These are phyloP conservation scores for Nidularia pulvinata DNA, from an alignment of 768 basidiomycete genomes.

Conservation along the genomic window DNA sequence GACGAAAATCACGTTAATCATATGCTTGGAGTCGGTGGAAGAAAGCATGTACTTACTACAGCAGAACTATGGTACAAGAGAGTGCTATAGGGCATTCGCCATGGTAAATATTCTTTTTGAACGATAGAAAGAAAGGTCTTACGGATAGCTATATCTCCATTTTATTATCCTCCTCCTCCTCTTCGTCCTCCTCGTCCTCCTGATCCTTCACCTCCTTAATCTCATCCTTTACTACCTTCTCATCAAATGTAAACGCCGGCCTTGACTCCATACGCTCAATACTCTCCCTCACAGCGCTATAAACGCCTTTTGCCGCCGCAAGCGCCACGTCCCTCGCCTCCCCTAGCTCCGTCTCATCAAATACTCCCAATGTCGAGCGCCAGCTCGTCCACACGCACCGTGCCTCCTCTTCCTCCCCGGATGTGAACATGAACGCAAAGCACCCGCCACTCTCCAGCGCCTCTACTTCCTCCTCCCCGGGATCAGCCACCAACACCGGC, in stretches of 20 bases:
- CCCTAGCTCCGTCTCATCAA: slow-evolving; percentile 38
- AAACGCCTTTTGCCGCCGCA: slow-evolving; percentile 43
- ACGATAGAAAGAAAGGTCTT: no score
- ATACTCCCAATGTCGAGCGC: slow-evolving; percentile 27
- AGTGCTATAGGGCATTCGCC: no score
- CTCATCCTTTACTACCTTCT: background rate
- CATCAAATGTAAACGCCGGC: background rate
- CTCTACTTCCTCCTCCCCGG: slow-evolving; percentile 39
- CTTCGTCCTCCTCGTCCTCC: slow-evolving; percentile 5
- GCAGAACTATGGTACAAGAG: no score
- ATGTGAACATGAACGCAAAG: slow-evolving; percentile 65
- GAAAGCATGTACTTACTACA: no score
- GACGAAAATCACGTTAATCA: no score
- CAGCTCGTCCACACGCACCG: slow-evolving; percentile 62
- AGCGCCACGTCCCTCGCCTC: slow-evolving; percentile 49
- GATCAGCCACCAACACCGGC: slow-evolving; percentile 45
- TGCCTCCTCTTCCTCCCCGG: slow-evolving; percentile 4
- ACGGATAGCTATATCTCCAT: slow-evolving; percentile 30
- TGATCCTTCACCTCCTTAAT: slow-evolving; percentile 2
- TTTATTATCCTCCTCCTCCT: slow-evolving; percentile 31
- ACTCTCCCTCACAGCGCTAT: slow-evolving; percentile 44
- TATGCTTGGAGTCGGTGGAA: no score
- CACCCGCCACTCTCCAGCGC: slow-evolving; percentile 48
- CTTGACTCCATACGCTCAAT: slow-evolving; percentile 16
- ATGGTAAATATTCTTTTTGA: no score